phyloP scores from a whole-genome alignment of 352 stramenopile species.

The Elongisporangium undulatum region DNA sequence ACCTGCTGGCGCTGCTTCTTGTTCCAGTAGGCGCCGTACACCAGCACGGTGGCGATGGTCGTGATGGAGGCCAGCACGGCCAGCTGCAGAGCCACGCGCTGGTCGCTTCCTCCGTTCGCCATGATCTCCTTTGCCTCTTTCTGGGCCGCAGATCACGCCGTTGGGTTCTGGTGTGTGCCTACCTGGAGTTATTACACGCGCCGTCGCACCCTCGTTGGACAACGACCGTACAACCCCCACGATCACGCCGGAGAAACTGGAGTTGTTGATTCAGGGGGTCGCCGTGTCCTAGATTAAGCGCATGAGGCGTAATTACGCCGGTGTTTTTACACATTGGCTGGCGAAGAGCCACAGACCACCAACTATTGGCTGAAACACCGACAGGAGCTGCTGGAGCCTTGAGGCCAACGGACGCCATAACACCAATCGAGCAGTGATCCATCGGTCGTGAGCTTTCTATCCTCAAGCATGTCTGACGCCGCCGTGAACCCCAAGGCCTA shows the following conservation, averaged over 20 bases:
- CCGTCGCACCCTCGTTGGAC: no score
- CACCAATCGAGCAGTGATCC: conserved; percentile 82
- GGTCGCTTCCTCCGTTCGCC: conserved; percentile 12
- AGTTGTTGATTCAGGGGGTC: not conserved
- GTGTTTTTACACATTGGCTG: conserved; percentile 17
- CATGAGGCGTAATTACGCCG: not conserved
- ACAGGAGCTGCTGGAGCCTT: not conserved
- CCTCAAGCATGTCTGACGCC: conserved; percentile 62
- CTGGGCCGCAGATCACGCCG: not conserved
- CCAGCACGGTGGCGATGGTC: conserved; percentile 56
- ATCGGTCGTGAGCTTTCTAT: conserved; percentile 81
- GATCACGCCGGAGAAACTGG: no score
- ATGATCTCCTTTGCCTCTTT: conserved; percentile 13
- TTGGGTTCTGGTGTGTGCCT: not conserved
- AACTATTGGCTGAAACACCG: conserved; percentile 1
- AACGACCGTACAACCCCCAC: no score
- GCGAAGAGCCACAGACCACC: conserved; percentile 7
- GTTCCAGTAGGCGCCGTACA: conserved; percentile 44
- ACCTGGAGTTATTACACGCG: no score
- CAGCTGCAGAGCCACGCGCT: conserved; percentile 58
- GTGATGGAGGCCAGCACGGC: conserved; percentile 69
- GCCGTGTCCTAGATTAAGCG: not conserved
- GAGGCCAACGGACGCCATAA: conserved; percentile 5
- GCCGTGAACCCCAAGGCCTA: conserved; percentile 96
- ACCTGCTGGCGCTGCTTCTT: conserved; percentile 28